Evolutionary conservation across 2,329 filamentous ascomycete genomes (phyloP).

Genomic region (Stagonosporopsis vannaccii): DNA sequence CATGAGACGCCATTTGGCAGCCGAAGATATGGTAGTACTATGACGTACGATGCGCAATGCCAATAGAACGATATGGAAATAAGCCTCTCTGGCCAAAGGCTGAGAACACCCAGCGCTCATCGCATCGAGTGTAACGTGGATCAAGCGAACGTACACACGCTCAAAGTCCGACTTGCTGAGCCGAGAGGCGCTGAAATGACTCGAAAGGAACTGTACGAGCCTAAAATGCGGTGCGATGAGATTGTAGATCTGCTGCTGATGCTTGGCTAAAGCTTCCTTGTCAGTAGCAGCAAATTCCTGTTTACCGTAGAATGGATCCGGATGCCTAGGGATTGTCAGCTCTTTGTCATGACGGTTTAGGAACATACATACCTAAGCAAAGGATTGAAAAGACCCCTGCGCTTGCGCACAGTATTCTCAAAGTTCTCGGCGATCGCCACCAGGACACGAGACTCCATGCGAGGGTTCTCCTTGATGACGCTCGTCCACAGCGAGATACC

Average conservation of each 20-base stretch:
- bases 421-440: constrained; percentile 89
- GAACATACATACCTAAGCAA: constrained; percentile 64
- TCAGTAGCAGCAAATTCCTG: constrained; percentile 95
- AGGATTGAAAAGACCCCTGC: constrained; percentile 81
- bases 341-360: not conserved
- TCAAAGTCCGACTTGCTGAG: constrained; percentile 84
- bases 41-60: constrained; percentile 78
- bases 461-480: constrained; percentile 93
- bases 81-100: constrained; percentile 88
- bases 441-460: constrained; percentile 84
- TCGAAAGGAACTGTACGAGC: constrained; percentile 86
- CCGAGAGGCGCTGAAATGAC: constrained; percentile 94
- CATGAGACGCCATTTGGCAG: constrained; percentile 81
- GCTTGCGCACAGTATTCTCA: constrained; percentile 81
- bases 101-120: constrained; percentile 71
- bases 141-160: constrained; percentile 79
- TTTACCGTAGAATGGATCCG: constrained; percentile 88
- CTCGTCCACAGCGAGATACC: constrained; percentile 96
- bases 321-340: constrained; percentile 58
- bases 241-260: constrained; percentile 81
- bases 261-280: constrained; percentile 73
- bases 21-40: constrained; percentile 68
- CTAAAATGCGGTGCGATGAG: constrained; percentile 85
- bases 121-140: constrained; percentile 79
- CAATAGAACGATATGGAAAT: constrained; percentile 86